phyloP scores from a whole-genome alignment of 257 asterid species.

The Ilex aquifolium region DNA sequence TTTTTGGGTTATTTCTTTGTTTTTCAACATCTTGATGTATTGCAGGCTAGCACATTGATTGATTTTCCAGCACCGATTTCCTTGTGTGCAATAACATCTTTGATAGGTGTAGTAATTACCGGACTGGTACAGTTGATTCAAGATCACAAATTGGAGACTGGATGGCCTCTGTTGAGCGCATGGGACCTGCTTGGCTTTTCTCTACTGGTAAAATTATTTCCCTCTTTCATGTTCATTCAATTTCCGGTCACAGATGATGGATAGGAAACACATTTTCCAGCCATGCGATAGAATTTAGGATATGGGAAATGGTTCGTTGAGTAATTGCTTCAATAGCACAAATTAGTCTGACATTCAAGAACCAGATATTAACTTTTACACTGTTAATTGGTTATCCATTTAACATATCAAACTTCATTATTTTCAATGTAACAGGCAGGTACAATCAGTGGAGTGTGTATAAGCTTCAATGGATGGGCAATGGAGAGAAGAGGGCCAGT shows the following conservation, averaged over 20 bases:
- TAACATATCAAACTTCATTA: too few relatives aligned
- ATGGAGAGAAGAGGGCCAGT: constrained; percentile 94
- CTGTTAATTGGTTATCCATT: too few relatives aligned
- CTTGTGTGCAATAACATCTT: constrained; percentile 59
- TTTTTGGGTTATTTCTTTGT: too few relatives aligned
- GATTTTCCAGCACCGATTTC: constrained; percentile 80
- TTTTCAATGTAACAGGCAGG: constrained; percentile 48
- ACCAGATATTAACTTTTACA: too few relatives aligned
- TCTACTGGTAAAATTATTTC: constrained; percentile 40
- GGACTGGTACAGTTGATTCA: constrained; percentile 32
- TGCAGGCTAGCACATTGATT: constrained; percentile 68
- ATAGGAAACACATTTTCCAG: too few relatives aligned
- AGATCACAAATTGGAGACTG: constrained; percentile 36
- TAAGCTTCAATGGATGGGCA: constrained; percentile 84
- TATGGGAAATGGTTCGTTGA: too few relatives aligned
- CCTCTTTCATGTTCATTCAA: background rate
- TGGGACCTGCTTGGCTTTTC: constrained; percentile 49
- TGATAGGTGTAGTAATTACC: constrained; percentile 56
- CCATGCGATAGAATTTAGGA: too few relatives aligned
- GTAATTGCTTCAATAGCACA: too few relatives aligned
- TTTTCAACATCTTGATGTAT: background rate
- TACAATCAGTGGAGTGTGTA: constrained; percentile 58
- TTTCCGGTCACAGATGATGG: background rate
- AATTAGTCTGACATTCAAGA: too few relatives aligned
- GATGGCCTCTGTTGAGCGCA: constrained; percentile 46